Percentiles rank a stretch among this genome's conserved stretches.
Evolutionary conservation across 164 flowering plant species (phyloP).

Genomic region (Annona cherimola): DNA sequence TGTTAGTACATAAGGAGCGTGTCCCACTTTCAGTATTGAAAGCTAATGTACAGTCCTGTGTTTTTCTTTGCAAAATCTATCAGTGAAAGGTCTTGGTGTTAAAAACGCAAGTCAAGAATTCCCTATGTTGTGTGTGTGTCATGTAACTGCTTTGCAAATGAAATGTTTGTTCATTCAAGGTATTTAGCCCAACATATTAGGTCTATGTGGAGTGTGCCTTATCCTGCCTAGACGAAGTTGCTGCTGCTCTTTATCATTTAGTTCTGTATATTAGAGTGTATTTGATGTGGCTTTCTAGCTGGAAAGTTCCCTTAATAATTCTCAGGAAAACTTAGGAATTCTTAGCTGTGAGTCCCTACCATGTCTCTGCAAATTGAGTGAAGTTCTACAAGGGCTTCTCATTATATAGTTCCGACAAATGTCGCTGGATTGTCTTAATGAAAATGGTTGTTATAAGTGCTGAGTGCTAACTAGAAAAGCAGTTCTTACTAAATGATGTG

Average conservation of each 20-base stretch:
- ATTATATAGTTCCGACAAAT: neutral
- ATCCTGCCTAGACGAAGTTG: neutral
- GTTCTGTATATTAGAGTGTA: neutral
- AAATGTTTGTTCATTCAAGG: neutral
- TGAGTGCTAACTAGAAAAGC: too few species aligned
- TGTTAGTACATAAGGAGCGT: too few species aligned
- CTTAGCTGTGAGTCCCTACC: neutral
- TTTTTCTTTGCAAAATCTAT: too few species aligned
- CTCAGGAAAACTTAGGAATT: neutral
- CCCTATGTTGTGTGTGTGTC: neutral
- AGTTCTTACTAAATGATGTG: too few species aligned
- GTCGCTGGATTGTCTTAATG: neutral
- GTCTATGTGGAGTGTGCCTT: neutral
- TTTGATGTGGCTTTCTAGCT: too few species aligned
- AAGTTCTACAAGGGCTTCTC: neutral
- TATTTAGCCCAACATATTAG: neutral
- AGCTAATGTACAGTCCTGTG: too few species aligned
- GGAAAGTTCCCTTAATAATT: too few species aligned
- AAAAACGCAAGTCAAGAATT: too few species aligned
- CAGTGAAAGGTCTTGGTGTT: too few species aligned
- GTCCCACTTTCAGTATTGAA: too few species aligned
- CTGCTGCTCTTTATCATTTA: neutral
- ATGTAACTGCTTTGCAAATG: neutral
- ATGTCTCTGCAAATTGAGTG: neutral
- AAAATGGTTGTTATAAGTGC: too few species aligned